phyloP scores from a whole-genome alignment of 352 stramenopile genomes.

The Phytophthora europaea region DNA sequence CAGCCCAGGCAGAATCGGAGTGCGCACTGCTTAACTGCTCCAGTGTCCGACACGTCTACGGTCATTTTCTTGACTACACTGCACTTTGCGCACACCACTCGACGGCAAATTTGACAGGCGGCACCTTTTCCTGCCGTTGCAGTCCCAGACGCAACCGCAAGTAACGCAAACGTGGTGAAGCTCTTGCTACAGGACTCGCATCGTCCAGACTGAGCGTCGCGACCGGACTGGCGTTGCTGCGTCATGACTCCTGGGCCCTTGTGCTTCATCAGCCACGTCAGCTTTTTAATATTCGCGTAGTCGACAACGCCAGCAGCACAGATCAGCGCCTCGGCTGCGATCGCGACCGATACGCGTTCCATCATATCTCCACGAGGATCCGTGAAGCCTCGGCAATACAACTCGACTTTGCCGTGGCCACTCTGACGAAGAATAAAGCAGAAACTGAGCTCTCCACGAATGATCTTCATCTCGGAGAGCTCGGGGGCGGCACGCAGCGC shows the following conservation, averaged over 20 bases:
- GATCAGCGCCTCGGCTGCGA: slow-evolving; percentile 58
- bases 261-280: slow-evolving; percentile 5
- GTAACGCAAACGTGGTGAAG: slow-evolving; percentile 31
- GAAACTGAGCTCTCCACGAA: slow-evolving; percentile 53
- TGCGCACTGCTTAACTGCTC: slow-evolving; percentile 40
- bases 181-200: slow-evolving; percentile 42
- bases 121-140: slow-evolving; percentile 23
- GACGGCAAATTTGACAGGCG: slow-evolving; percentile 58
- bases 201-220: slow-evolving; percentile 11
- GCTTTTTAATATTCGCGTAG: slow-evolving; percentile 53
- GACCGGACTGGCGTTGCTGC: slow-evolving; percentile 3
- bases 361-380: slow-evolving; percentile 56
- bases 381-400: slow-evolving; percentile 62
- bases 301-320: slow-evolving; percentile 46
- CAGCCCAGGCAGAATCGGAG: slow-evolving; percentile 64
- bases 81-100: slow-evolving; percentile 60
- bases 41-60: slow-evolving; percentile 51
- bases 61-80: slow-evolving; percentile 67
- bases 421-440: slow-evolving; percentile 58
- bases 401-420: slow-evolving; percentile 29
- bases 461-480: slow-evolving; percentile 45
- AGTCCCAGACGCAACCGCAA: slow-evolving; percentile 13
- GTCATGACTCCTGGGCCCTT: neutral
- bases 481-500: slow-evolving; percentile 41
- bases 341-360: slow-evolving; percentile 47